phyloP scores from a whole-genome alignment of 1,284 basidiomycete genomes.

The Trichosporon sp. region DNA sequence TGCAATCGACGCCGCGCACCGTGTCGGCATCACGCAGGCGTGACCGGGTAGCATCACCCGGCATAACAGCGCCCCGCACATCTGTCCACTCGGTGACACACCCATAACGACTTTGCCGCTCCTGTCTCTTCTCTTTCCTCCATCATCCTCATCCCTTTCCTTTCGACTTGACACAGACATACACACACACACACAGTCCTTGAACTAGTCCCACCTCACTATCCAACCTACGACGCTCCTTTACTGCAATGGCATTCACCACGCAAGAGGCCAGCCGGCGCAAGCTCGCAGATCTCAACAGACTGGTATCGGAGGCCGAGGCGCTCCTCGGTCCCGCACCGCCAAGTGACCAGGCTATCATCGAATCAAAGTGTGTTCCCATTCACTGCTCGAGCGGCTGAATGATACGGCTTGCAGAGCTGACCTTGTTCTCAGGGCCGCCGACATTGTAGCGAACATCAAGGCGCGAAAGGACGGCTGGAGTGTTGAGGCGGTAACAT shows the following conservation, averaged over 20 bases:
- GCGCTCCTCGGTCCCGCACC: slow-evolving; percentile 24
- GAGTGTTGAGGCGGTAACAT: slow-evolving; percentile 31
- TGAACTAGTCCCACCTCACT: neutral
- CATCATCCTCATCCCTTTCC: too few relatives aligned
- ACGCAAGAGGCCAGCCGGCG: neutral
- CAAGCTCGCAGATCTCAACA: slow-evolving; percentile 27
- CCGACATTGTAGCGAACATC: slow-evolving; percentile 29
- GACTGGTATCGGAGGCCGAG: slow-evolving; percentile 26
- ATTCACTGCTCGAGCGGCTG: too few relatives aligned
- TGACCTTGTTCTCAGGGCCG: slow-evolving; percentile 19
- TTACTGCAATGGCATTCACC: neutral
- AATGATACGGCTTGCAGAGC: neutral
- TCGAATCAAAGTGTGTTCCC: slow-evolving; percentile 7
- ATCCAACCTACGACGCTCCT: neutral
- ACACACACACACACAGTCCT: neutral
- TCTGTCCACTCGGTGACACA: too few relatives aligned
- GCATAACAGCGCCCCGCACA: too few relatives aligned
- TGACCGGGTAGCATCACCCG: too few relatives aligned
- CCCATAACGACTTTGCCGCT: too few relatives aligned
- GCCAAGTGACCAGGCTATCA: slow-evolving; percentile 23
- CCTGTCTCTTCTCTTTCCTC: neutral
- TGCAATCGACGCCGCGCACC: too few relatives aligned
- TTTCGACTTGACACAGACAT: too few relatives aligned
- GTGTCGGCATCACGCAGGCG: too few relatives aligned
- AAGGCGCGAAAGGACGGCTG: slow-evolving; percentile 27